Conservation (phyloP, 169 alveolate genomes). For the Besnoitia besnoiti region DNA sequence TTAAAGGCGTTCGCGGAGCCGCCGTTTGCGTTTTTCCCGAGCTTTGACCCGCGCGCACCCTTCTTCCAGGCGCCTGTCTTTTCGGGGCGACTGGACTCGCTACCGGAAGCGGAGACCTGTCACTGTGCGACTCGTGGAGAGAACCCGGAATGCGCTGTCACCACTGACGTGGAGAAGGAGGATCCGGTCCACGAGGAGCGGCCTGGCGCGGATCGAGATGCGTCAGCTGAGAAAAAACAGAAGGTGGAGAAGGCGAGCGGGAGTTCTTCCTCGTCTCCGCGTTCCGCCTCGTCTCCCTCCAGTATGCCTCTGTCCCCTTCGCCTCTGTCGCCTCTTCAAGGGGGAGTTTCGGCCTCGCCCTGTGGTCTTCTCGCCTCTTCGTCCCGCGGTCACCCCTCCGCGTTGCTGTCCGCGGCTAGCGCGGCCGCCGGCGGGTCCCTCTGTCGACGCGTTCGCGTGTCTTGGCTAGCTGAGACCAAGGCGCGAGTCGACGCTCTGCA, state of each 20-base stretch:
- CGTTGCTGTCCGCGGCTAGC: background rate
- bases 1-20: background rate
- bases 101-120: background rate
- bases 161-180: background rate
- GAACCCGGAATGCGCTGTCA: background rate
- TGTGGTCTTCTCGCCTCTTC: background rate
- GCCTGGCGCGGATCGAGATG: background rate
- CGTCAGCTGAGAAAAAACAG: too few species aligned
- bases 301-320: background rate
- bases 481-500: conserved; percentile 4
- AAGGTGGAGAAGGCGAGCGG: background rate
- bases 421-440: background rate
- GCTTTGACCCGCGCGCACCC: background rate
- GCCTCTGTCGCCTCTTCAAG: too few species aligned
- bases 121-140: background rate
- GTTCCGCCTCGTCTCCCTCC: background rate
- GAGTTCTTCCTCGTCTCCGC: background rate
- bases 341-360: too few species aligned
- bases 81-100: background rate
- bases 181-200: background rate
- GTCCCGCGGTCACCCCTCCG: background rate
- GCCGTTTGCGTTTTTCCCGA: background rate
- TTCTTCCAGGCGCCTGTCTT: background rate
- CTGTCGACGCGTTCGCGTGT: background rate
- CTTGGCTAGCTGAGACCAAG: background rate